These are phyloP conservation scores for Taiozyma sp. DNA, from an alignment of 1,139 yeast species.

Conservation along the genomic window DNA sequence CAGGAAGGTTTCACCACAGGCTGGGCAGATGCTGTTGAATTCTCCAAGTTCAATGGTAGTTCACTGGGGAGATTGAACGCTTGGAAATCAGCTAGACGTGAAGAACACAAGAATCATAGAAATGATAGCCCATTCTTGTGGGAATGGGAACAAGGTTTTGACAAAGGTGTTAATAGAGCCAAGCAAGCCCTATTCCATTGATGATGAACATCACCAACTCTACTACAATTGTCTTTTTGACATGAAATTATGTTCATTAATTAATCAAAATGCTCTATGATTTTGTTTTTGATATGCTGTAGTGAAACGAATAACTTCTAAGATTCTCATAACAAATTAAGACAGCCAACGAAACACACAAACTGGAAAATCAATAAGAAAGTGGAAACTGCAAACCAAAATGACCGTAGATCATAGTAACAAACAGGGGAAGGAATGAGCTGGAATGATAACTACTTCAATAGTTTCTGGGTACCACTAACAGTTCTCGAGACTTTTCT, in stretches of 20 bases:
- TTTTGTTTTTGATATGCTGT: background rate
- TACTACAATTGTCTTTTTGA: background rate
- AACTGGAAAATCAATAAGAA: background rate
- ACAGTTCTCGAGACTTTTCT: constrained; percentile 23
- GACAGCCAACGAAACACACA: background rate
- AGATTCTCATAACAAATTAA: background rate
- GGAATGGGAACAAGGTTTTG: constrained; percentile 90
- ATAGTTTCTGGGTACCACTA: constrained; percentile 13
- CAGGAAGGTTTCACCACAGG: constrained; percentile 73
- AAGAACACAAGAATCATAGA: constrained; percentile 51
- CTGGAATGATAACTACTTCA: background rate
- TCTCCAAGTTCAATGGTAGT: constrained; percentile 67
- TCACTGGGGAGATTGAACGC: constrained; percentile 68
- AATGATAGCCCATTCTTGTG: constrained; percentile 60
- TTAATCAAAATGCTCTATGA: background rate
- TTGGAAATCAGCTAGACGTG: constrained; percentile 53
- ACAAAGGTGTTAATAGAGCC: constrained; percentile 44
- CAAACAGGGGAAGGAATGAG: background rate
- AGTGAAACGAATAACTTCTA: background rate
- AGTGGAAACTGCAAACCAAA: background rate
- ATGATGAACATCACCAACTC: background rate
- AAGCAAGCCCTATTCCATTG: constrained; percentile 10
- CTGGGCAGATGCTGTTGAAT: constrained; percentile 65
- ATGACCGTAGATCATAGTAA: background rate
- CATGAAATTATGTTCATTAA: background rate